Evolutionary conservation across 768 basidiomycete species (phyloP), one percentile per base, ranked within the genome.

Genomic region (Krasilnikovozyma curviuscula): DNA sequence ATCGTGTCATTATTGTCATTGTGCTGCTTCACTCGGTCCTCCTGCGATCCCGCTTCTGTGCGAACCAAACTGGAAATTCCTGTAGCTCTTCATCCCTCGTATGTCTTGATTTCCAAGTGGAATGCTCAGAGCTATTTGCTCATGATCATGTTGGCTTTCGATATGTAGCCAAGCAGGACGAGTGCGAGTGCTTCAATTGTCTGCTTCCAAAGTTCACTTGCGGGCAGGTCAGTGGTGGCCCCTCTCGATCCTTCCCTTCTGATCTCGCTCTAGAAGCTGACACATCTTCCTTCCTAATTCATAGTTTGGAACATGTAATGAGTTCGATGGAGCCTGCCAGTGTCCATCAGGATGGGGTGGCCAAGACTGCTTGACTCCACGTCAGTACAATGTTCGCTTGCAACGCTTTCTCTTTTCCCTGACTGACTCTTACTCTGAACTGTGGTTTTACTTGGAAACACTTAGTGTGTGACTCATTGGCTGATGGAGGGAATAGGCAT

Each of bases 301-400:
- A 0, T 42, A 68, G 61, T 93, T 76, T 55, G 89, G 86, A 24
- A 68, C 77, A 37, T 98, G 93, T 66, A 79, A 89, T 59, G 71
- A 75, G 41, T 95, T 81, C 60, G 78, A 95, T 60, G 93, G 93
- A 1, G 86, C 93, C 58, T 98, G 93, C 67, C 79, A 85, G 60
- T 98, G 93, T 59, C 86, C 88, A 1, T 74, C 84, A 34, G 93
- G 93, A n/a, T 98, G 89, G 77, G 84, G 86, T 39, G 93, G 93
- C 1, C 80, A 88, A 31, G 91, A 97, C 59, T 98, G 93, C 66
- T 66, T 93, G 44, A 74, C 75, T 7, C 91, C 93, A 19, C 80
- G 89, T 93, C 65, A 40, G 83, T 73, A 5, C 25, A n/a, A 13
- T 2, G 19, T 32, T 30, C 18, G 5, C 7, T 19, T 23, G 39